These are phyloP conservation scores for Candida parachauliodes DNA, from an alignment of 805 yeast species.

Conservation along the genomic window DNA sequence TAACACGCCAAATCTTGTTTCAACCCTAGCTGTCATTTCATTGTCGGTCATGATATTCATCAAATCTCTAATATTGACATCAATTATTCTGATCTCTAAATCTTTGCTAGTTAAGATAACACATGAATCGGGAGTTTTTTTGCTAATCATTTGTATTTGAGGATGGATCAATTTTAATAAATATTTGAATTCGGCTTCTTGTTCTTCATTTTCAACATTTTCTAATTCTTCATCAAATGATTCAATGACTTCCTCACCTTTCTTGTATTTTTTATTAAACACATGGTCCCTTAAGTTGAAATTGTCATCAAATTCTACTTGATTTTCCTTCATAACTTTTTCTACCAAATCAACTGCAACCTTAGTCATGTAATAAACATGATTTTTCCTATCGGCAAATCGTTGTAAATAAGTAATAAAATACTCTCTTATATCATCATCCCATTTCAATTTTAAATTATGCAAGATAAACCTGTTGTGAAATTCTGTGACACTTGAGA, in stretches of 20 bases:
- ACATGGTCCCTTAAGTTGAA: constrained; percentile 18
- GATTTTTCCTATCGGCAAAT: constrained; percentile 40
- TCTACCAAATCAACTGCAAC: constrained; percentile 50
- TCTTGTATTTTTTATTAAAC: constrained; percentile 14
- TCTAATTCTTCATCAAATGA: constrained; percentile 53
- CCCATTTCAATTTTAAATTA: constrained; percentile 76
- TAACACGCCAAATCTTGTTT: constrained; percentile 53
- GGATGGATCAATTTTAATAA: constrained; percentile 71
- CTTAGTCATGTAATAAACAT: constrained; percentile 43
- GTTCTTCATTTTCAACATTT: constrained; percentile 26
- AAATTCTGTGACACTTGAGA: constrained; percentile 34
- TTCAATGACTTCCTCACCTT: constrained; percentile 35
- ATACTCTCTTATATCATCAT: constrained; percentile 60
- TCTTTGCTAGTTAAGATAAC: constrained; percentile 55
- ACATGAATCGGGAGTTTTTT: constrained; percentile 44
- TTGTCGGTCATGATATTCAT: constrained; percentile 30
- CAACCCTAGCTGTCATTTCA: constrained; percentile 42
- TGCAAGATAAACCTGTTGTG: constrained; percentile 72
- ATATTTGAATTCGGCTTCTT: constrained; percentile 53
- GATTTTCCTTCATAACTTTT: constrained; percentile 28
- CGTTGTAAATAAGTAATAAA: constrained; percentile 54
- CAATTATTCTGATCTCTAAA: constrained; percentile 51
- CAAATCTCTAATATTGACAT: constrained; percentile 41
- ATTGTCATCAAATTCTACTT: constrained; percentile 11
- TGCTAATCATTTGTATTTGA: constrained; percentile 66